phyloP scores from a whole-genome alignment of 169 alveolate genomes.

The Theileria sp. region DNA sequence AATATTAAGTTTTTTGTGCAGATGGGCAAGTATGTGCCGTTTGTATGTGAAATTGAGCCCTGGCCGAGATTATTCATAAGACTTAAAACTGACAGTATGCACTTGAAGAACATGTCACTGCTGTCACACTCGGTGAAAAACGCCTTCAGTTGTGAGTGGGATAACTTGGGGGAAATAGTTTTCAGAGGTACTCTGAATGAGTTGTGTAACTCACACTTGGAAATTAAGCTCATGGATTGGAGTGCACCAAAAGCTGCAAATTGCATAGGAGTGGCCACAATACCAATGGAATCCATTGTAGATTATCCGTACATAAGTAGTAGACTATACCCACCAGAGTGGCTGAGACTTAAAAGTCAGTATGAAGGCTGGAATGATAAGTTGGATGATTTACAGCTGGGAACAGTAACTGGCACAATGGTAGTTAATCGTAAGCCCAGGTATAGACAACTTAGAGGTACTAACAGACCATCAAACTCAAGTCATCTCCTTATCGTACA shows the following conservation, averaged over 20 bases:
- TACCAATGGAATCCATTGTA: conserved; percentile 68
- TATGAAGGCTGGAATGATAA: conserved; percentile 71
- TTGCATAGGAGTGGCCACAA: conserved; percentile 63
- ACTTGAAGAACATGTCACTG: conserved; percentile 23
- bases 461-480: conserved; percentile 28
- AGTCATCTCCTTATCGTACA: conserved; percentile 60
- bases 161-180: conserved; percentile 75
- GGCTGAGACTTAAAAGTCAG: conserved; percentile 70
- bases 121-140: conserved; percentile 32
- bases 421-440: conserved; percentile 64
- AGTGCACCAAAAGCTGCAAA: conserved; percentile 68
- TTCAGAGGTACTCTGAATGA: conserved; percentile 81
- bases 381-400: conserved; percentile 65
- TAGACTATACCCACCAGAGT: conserved; percentile 55
- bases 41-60: conserved; percentile 12
- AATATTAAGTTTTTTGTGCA: conserved; percentile 31
- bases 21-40: conserved; percentile 16
- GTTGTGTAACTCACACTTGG: conserved; percentile 72
- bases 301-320: conserved; percentile 71
- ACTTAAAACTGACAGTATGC: conserved; percentile 31
- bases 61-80: conserved; percentile 40
- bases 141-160: conserved; percentile 73
- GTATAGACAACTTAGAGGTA: conserved; percentile 62
- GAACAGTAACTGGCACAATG: conserved; percentile 66
- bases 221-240: conserved; percentile 71